phyloP scores from a whole-genome alignment of 2,329 filamentous ascomycete genomes.

The Aspergillus pseudoterreus region DNA sequence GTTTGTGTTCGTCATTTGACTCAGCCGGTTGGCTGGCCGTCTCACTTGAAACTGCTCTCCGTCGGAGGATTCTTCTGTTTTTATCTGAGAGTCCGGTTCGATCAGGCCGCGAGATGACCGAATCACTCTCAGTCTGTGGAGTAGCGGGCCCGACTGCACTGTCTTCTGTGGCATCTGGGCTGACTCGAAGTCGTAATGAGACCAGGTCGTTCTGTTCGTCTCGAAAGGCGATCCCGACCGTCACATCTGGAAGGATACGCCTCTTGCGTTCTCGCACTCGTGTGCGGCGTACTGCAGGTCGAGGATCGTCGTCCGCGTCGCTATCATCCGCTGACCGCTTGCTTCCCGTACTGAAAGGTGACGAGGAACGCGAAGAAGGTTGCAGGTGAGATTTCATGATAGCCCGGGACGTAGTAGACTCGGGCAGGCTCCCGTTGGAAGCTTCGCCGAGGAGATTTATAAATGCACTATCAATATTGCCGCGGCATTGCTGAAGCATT shows the following conservation, averaged over 20 bases:
- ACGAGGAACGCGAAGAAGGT: conserved; percentile 38
- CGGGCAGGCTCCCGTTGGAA: conserved; percentile 16
- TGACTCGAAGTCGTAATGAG: conserved; percentile 33
- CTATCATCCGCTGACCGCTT: conserved; percentile 41
- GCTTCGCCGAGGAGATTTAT: conserved; percentile 50
- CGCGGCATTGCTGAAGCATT: conserved; percentile 51
- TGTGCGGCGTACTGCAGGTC: conserved; percentile 24
- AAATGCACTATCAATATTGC: conserved; percentile 53
- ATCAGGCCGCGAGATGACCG: conserved; percentile 7
- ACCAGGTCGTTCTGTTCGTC: conserved; percentile 38
- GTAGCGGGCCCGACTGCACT: conserved; percentile 1
- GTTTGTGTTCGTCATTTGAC: conserved; percentile 13
- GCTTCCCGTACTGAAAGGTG: conserved; percentile 39
- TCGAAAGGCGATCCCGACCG: conserved; percentile 36
- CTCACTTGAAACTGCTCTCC: conserved; percentile 6
- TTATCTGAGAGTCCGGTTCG: conserved; percentile 1
- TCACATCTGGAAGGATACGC: conserved; percentile 35
- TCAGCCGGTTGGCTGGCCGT: conserved; percentile 12
- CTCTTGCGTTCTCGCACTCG: conserved; percentile 27
- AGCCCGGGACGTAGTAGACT: conserved; percentile 18
- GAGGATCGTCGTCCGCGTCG: conserved; percentile 35
- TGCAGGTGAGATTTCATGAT: conserved; percentile 31
- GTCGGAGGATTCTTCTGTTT: conserved; percentile 9
- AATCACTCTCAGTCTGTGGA: conserved; percentile 7
- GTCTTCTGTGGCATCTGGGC: conserved; percentile 20